Evolutionary conservation across 129 eudicot species (phyloP).

Genomic region (Rutidosis leptorrhynchoides): DNA sequence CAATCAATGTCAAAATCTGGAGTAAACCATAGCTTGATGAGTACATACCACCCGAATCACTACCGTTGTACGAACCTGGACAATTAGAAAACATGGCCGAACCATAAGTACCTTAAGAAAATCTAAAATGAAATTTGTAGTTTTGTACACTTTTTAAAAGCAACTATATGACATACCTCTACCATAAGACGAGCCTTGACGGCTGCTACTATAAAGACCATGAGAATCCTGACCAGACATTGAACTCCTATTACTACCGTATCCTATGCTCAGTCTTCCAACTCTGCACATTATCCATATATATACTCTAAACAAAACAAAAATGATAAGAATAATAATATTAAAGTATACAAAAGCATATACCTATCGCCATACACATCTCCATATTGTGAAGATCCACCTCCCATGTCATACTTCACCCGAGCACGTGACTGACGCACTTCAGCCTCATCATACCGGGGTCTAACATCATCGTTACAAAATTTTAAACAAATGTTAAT

Average conservation of each 20-base stretch:
- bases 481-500: not conserved
- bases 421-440: constrained; percentile 89
- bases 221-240: constrained; percentile 71
- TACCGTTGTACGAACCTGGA: constrained; percentile 77
- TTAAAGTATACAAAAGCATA: constrained; percentile 6
- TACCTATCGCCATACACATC: constrained; percentile 89
- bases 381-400: constrained; percentile 71
- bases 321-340: too few relatives aligned
- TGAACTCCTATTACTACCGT: constrained; percentile 67
- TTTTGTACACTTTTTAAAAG: not conserved
- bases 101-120: not conserved
- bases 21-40: constrained; percentile 58
- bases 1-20: not conserved
- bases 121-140: too few relatives aligned
- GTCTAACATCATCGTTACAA: constrained; percentile 76
- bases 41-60: constrained; percentile 76
- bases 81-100: constrained; percentile 19
- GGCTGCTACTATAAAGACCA: constrained; percentile 77
- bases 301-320: not conserved
- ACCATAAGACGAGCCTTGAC: constrained; percentile 73
- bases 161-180: constrained; percentile 42
- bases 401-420: constrained; percentile 69
- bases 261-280: constrained; percentile 77
- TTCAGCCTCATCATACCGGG: constrained; percentile 74
- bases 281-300: constrained; percentile 39